Conservation (phyloP, 441 rosid species). For the Adansonia gregorii region DNA sequence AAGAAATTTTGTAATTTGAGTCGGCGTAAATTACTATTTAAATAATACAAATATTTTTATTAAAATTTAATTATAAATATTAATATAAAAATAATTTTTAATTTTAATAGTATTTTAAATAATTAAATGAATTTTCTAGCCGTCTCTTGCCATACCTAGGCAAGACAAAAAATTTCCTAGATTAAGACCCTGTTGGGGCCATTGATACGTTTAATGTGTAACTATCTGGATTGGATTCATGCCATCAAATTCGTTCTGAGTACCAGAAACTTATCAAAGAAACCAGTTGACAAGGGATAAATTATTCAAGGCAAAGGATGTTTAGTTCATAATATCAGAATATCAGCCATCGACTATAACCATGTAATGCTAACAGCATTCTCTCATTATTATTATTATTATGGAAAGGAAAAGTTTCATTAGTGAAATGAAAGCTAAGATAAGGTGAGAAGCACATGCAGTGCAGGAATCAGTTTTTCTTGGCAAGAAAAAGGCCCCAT, state of each 20-base stretch:
- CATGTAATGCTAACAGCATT: background rate
- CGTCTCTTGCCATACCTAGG: too few relatives aligned
- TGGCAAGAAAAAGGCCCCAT: slow-evolving; percentile 95
- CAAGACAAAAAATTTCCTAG: too few relatives aligned
- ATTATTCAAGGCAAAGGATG: background rate
- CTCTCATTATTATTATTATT: background rate
- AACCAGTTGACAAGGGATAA: background rate
- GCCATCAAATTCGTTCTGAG: background rate
- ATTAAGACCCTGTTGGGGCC: too few relatives aligned
- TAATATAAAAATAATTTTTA: too few relatives aligned
- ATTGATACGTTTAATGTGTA: too few relatives aligned
- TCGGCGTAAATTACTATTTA: too few relatives aligned
- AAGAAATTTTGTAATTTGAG: too few relatives aligned
- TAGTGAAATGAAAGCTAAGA: background rate
- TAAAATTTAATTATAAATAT: too few relatives aligned
- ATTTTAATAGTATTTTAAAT: too few relatives aligned
- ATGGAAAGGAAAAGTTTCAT: background rate
- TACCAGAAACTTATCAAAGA: background rate
- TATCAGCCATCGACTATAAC: background rate
- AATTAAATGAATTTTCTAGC: too few relatives aligned
- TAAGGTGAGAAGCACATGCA: background rate
- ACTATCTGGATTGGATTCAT: too few relatives aligned
- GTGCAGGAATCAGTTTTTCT: slow-evolving; percentile 39
- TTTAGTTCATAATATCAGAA: background rate
- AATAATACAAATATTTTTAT: too few relatives aligned